Percentiles rank a stretch among this genome's conserved stretches.
phyloP scores from a whole-genome alignment of 257 asterid genomes.

The Leptodermis oblonga region DNA sequence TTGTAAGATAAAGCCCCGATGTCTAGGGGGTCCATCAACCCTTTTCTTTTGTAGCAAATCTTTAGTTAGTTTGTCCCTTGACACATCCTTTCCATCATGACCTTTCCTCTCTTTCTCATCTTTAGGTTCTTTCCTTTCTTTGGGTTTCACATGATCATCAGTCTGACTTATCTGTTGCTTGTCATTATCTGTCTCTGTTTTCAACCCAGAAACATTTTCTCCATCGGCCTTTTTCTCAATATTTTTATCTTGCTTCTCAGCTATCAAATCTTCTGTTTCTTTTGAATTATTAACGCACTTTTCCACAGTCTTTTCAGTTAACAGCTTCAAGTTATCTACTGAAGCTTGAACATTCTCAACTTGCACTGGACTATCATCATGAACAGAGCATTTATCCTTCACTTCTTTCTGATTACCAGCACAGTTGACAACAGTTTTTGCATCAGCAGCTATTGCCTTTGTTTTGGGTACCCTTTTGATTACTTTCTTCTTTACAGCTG shows the following conservation, averaged over 20 bases:
- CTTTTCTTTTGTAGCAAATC: constrained; percentile 50
- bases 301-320: constrained; percentile 28
- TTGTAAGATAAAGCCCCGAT: constrained; percentile 83
- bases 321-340: constrained; percentile 28
- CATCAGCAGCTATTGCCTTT: constrained; percentile 43
- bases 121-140: constrained; percentile 38
- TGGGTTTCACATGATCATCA: constrained; percentile 33
- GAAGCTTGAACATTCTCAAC: constrained; percentile 20
- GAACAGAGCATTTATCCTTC: constrained; percentile 27
- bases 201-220: constrained; percentile 35
- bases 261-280: constrained; percentile 21
- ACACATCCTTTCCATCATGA: constrained; percentile 33
- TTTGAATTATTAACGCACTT: constrained; percentile 23
- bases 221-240: constrained; percentile 36
- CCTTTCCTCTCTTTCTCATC: constrained; percentile 46
- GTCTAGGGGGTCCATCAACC: constrained; percentile 72
- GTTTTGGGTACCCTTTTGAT: constrained; percentile 65
- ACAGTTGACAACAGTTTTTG: constrained; percentile 31
- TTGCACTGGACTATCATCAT: constrained; percentile 12
- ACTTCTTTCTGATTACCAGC: constrained; percentile 26
- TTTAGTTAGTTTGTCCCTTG: constrained; percentile 40
- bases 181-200: constrained; percentile 29
- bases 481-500: constrained; percentile 63
- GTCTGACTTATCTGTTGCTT: constrained; percentile 32
- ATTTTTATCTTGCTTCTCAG: constrained; percentile 32